Percentiles rank a stretch among this genome's conserved stretches.
These are phyloP conservation scores for Cutaneotrichosporon cyanovorans DNA, from an alignment of 1,284 basidiomycete genomes.

Conservation along the genomic window DNA sequence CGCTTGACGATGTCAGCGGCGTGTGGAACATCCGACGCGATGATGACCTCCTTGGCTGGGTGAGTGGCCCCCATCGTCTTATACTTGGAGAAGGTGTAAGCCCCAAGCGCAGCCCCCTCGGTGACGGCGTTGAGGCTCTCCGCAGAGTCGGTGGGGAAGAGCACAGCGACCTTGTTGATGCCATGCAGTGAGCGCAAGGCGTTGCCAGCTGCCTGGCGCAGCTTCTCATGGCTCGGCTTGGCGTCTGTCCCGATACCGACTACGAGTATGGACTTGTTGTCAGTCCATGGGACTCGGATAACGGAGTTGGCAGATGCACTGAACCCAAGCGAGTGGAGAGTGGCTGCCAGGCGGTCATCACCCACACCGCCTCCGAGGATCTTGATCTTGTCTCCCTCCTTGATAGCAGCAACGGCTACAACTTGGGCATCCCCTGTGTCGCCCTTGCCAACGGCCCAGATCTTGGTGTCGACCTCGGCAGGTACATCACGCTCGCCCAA, in stretches of 20 bases:
- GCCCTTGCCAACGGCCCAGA: no score
- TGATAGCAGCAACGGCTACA: no score
- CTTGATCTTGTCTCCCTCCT: no score
- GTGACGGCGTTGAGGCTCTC: not conserved
- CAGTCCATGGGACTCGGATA: no score
- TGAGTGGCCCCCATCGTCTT: not conserved
- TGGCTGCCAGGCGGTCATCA: no score
- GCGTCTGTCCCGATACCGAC: not conserved
- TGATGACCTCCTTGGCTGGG: not conserved
- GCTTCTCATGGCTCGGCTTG: constrained; percentile 1
- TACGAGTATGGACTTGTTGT: no score
- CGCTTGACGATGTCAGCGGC: not conserved
- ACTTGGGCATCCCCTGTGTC: no score
- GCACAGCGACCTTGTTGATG: constrained; percentile 1
- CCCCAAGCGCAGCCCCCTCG: constrained; percentile 5
- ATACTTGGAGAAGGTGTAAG: constrained; percentile 2
- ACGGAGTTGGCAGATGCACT: no score
- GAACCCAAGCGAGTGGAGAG: no score
- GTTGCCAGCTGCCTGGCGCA: constrained; percentile 6
- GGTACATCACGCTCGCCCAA: no score
- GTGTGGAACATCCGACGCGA: not conserved
- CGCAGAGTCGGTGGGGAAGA: not conserved
- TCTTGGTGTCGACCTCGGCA: no score
- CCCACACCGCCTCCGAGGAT: no score
- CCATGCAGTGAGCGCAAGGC: constrained; percentile 1